Percentiles rank a stretch among this genome's conserved stretches.
phyloP scores from a whole-genome alignment of 306 rosid genomes.

The Cucurbita maxima region DNA sequence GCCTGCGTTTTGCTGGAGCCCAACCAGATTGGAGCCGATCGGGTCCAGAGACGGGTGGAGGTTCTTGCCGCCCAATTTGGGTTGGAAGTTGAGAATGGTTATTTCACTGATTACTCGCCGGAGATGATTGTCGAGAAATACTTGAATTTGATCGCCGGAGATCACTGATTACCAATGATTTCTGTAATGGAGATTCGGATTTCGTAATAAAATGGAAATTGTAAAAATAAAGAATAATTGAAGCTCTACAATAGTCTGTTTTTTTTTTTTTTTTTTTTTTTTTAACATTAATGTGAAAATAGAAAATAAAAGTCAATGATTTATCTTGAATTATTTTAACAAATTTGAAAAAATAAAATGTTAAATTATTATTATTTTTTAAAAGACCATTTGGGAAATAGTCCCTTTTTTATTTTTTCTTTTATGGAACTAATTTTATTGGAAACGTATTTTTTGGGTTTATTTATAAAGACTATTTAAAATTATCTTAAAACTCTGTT shows the following conservation, averaged over 20 bases:
- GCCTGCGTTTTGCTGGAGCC: constrained; percentile 81
- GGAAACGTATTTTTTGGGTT: neutral
- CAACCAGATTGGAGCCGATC: constrained; percentile 53
- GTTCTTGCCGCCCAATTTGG: constrained; percentile 58
- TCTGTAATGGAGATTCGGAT: neutral
- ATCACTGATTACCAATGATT: neutral
- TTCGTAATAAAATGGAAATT: neutral
- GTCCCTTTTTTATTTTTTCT: no score
- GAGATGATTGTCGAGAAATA: constrained; percentile 48
- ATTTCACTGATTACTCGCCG: constrained; percentile 64
- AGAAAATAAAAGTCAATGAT: no score
- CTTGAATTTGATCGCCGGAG: constrained; percentile 22
- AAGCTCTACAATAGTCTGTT: neutral
- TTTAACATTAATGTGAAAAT: no score
- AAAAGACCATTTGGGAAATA: no score
- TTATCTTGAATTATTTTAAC: no score
- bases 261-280: no score
- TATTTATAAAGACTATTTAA: no score
- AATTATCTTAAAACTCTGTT: no score
- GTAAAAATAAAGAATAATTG: neutral
- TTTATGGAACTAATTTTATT: no score
- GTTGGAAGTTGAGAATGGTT: constrained; percentile 64
- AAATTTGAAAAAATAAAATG: no score
- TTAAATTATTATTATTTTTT: no score
- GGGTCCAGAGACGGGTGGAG: constrained; percentile 58